phyloP scores from a whole-genome alignment of 2,329 filamentous ascomycete species.

The Pseudocercospora crystallina region DNA sequence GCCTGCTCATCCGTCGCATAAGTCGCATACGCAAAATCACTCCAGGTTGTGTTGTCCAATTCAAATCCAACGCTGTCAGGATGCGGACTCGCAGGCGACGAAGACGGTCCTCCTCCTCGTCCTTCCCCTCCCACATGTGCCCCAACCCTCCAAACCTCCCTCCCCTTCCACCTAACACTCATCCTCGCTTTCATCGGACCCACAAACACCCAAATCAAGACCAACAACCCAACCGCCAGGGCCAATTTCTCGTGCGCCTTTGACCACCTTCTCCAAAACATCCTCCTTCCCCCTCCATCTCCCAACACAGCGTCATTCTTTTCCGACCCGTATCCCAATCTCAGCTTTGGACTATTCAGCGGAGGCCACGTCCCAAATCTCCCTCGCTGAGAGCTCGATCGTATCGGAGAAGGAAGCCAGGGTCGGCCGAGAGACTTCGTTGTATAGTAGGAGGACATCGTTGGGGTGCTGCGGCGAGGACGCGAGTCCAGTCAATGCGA shows the following conservation, averaged over 20 bases:
- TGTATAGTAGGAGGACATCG: conserved; percentile 13
- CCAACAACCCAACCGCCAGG: conserved; percentile 1
- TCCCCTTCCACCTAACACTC: too few species aligned
- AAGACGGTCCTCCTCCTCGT: not conserved
- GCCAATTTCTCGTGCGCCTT: conserved; percentile 5
- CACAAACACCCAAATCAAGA: conserved; percentile 1
- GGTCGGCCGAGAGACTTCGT: conserved; percentile 14
- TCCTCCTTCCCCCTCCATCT: not conserved
- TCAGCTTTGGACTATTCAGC: conserved; percentile 1
- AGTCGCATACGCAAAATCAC: conserved; percentile 42
- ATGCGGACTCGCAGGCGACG: not conserved
- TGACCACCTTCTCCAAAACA: conserved; percentile 4
- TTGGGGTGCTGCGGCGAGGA: not conserved
- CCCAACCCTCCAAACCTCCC: not conserved
- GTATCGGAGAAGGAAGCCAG: conserved; percentile 11
- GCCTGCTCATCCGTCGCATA: conserved; percentile 45
- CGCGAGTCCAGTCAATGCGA: too few species aligned
- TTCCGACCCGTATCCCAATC: not conserved
- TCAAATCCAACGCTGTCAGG: not conserved
- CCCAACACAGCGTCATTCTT: not conserved
- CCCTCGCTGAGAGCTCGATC: not conserved
- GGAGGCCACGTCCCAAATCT: conserved; percentile 6
- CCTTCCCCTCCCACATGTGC: not conserved
- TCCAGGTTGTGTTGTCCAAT: conserved; percentile 8
- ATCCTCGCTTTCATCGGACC: conserved; percentile 4